Evolutionary conservation across 2,329 filamentous ascomycete species (phyloP).

Genomic region (Diplodia mutila): DNA sequence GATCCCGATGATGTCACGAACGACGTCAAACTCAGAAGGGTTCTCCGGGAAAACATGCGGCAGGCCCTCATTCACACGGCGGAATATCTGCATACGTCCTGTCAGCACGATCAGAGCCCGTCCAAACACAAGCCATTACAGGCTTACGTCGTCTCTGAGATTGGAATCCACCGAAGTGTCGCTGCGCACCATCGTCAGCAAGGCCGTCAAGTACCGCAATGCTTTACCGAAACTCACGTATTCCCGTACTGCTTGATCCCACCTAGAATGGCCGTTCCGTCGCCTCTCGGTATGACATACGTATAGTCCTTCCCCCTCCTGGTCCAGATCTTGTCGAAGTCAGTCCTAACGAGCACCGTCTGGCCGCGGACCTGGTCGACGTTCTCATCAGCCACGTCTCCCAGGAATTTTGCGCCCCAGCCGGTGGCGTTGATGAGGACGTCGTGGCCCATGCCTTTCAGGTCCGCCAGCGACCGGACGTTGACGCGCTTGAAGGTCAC

Average conservation of each 20-base stretch:
- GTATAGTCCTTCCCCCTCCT: conserved; percentile 34
- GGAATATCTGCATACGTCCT: conserved; percentile 23
- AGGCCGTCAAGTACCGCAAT: too few species aligned
- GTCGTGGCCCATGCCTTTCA: conserved; percentile 32
- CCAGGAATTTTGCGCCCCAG: conserved; percentile 29
- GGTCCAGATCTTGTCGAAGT: conserved; percentile 31
- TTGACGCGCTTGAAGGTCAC: conserved; percentile 31
- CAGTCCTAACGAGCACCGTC: conserved; percentile 32
- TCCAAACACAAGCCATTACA: not conserved
- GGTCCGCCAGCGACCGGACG: conserved; percentile 31
- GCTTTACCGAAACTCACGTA: not conserved
- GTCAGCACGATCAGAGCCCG: not conserved
- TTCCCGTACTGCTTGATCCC: conserved; percentile 32
- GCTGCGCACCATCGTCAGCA: not conserved
- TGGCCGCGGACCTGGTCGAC: conserved; percentile 33
- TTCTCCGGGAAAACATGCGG: conserved; percentile 29
- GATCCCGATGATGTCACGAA: conserved; percentile 34
- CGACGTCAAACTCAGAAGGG: conserved; percentile 29
- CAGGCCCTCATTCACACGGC: conserved; percentile 31
- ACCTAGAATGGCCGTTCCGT: conserved; percentile 33
- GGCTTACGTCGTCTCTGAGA: conserved; percentile 21
- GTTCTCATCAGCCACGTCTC: conserved; percentile 30
- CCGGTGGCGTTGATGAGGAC: conserved; percentile 35
- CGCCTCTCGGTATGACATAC: conserved; percentile 31
- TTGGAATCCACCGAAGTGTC: conserved; percentile 22